Base-by-base conservation (phyloP, 768 basidiomycete genomes). In the Tulasnella sp. region DNA sequence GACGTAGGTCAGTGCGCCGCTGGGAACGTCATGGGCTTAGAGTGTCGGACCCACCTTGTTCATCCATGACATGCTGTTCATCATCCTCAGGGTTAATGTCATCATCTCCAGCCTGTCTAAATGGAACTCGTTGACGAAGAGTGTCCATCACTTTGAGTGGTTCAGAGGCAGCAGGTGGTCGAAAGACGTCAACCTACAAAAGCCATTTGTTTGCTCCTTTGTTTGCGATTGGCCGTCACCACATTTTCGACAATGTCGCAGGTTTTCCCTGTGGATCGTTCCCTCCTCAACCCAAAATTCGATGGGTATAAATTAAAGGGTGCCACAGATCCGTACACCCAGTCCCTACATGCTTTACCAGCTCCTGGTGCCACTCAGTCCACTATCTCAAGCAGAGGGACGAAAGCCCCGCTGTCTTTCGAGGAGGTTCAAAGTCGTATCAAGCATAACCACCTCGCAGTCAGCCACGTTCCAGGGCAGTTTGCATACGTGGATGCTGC, bases 351-450 rank as follows among this genome's bases (percentile, higher is more conserved):
- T 84, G 85, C 85, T 12, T 89, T 95, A 44, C 84, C 85, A 37
- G 85, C 86, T 81, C 86, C 81, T 84, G 89, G 83, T 84, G 89
- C 87, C 83, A 75, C 83, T 22, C 90, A 87, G 88, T 88, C 90
- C 11, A 90, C 92, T 64, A 83, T 80, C 44, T 78, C 82, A 40
- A 79, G 77, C 54, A 86, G 89, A 14, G 92, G 93, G 4, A 90
- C 90, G 11, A 89, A 87, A 80, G 87, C 89, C 0, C 90, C 91
- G 11, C 87, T 96, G 31, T 91, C 92, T 1, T 93, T 95, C 83
- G 89, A 94, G 80, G 95, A 96, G 83, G 92, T 96, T 79, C 92
- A 94, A 84, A 94, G 93, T 83, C 89, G 95, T 75, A 94, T 96
- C 81, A 90, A 92, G 22, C 93, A 96, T 85, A 96, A 96, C 83